Evolutionary conservation across 805 yeast genomes (phyloP), one percentile per base, ranked within the genome.

Genomic region (Ogataea degrootiae): DNA sequence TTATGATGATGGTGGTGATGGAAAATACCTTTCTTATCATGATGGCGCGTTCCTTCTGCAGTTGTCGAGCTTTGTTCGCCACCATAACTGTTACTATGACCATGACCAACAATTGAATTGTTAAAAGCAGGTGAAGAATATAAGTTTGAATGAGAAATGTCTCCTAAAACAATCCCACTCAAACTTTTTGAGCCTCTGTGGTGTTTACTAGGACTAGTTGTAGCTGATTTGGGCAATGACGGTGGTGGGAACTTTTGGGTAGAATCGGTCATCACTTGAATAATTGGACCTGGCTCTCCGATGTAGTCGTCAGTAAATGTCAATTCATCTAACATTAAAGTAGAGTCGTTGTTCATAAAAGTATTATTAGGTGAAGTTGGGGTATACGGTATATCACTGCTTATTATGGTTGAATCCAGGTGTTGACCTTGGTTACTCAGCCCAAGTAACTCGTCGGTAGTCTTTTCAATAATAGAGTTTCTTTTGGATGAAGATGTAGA

Each of bases 221-320:
- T 16, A 36, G 23, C 7, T 36, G 16, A n/a, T 16, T 36, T 36
- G 21, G 31, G 11, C 31, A 11, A 9, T 15, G 21, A 34, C 8
- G 19, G 40, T 19, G 23, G 14, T 22, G 17, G n/a, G 4, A 16
- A 6, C 1, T 31, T 14, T 6, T 40, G 19, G 16, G 44, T 34
- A 16, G 45, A 19, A 26, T 44, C 42, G 6, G 17, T 39, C 7
- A 14, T 15, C 31, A 55, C 43, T 42, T 58, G 57, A 41, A 64
- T 46, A 61, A 65, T 65, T n/a, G 69, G 69, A 14, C 69, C 69
- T 5, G 69, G 69, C 43, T 65, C 67, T 37, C 68, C 68, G 15
- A 63, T 26, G n/a, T 41, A 41, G 15, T 60, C 63, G 34, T 55
- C 63, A 8, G 62, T 60, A 31, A 62, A 38, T 5, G 65, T 61